Base-by-base conservation (phyloP, 2,329 filamentous ascomycete genomes). In the Pseudopyricularia javanii region DNA sequence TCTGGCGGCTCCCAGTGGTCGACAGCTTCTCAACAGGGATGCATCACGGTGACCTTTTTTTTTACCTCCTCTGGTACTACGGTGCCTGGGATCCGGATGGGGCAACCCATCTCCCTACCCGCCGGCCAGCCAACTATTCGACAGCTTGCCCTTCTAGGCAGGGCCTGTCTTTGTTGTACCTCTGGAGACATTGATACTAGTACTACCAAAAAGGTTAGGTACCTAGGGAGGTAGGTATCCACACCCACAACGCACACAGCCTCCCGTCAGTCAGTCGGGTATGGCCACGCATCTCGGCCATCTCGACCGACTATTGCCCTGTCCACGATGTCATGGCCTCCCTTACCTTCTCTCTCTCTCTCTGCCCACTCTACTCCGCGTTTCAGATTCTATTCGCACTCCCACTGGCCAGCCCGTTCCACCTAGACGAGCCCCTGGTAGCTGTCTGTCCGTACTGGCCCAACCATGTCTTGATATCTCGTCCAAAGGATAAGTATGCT, bases 351-450 rank as follows among this genome's bases (percentile, higher is more conserved):
- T n/a, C n/a, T n/a, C n/a, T n/a, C 54, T 54, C 50, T 52, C 52
- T 45, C 40, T 45, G 22, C 7, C 54, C 53, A 54, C 55, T 51
- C 56, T 47, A 30, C 51, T 56, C 60, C 58, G 57, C 59, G 62
- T 64, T 64, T 64, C 62, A 64, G 60, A 55, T 63, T 62, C 59
- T 58, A 60, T 59, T 57, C 58, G 49, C 28, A 30, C 57, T 59
- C 58, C 53, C 56, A 50, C 50, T 43, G 56, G 54, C 54, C 48
- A 37, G 33, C 30, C 32, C 33, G 48, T 50, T 15, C 32, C 20
- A n/a, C 37, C 22, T 14, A 54, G 57, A 43, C 56, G 50, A 49
- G 35, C 56, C 57, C 40, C 15, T 45, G 17, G 22, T 45, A 14
- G 12, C 6, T 45, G 15, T 24, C 15, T 24, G 22, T 58, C 59